Conservation (phyloP, 352 stramenopile species). For the Phytophthora capsici region DNA sequence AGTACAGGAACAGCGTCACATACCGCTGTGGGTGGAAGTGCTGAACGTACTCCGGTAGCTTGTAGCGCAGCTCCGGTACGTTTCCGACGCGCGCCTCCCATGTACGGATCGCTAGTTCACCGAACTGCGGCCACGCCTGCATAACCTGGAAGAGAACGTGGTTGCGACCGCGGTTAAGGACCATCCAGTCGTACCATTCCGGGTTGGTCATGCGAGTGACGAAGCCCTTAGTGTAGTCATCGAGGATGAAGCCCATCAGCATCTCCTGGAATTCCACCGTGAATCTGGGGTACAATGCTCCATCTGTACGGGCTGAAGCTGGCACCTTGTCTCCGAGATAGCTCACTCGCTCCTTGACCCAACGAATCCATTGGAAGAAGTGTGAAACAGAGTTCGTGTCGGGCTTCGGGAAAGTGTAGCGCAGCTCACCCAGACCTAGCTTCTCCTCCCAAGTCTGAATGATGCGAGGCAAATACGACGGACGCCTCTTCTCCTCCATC, state of each 20-base stretch:
- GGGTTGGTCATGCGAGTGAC: constrained; percentile 63
- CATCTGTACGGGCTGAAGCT: constrained; percentile 45
- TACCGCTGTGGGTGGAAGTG: constrained; percentile 94
- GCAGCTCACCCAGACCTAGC: constrained; percentile 57
- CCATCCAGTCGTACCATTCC: constrained; percentile 82
- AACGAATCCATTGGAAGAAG: constrained; percentile 83
- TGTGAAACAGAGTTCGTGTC: constrained; percentile 65
- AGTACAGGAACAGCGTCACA: constrained; percentile 97
- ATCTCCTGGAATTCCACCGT: constrained; percentile 68
- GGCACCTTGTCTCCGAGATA: constrained; percentile 65
- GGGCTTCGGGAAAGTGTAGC: constrained; percentile 76
- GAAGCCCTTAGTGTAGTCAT: constrained; percentile 65
- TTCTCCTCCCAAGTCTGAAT: constrained; percentile 71
- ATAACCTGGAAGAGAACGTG: constrained; percentile 74
- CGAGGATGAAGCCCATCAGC: constrained; percentile 66
- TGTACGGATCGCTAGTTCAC: constrained; percentile 67
- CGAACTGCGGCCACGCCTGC: constrained; percentile 62
- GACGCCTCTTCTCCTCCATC: constrained; percentile 40
- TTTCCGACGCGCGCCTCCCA: constrained; percentile 66
- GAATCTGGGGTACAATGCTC: constrained; percentile 70
- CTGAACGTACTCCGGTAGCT: constrained; percentile 64
- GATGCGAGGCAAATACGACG: constrained; percentile 63
- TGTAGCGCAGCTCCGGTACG: constrained; percentile 56
- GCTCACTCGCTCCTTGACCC: constrained; percentile 79
- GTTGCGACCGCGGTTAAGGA: constrained; percentile 62